These are phyloP conservation scores for Sphaerulina vaccinii DNA, from an alignment of 2,329 filamentous ascomycete genomes.

Conservation along the genomic window DNA sequence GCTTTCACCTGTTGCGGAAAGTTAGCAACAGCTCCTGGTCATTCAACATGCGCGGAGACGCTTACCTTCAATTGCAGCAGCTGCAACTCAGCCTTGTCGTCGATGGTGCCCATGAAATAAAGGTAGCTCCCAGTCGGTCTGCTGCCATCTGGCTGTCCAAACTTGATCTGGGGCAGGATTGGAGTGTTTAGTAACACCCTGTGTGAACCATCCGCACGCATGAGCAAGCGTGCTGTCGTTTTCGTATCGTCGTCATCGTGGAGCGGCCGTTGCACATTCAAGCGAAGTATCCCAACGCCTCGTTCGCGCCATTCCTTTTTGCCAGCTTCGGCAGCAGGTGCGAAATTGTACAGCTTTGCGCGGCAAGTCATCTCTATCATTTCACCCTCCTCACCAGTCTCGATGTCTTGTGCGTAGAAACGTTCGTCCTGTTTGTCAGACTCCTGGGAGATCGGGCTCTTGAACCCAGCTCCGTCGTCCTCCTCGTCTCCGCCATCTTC, in stretches of 20 bases:
- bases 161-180: conserved; percentile 74
- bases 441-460: conserved; percentile 48
- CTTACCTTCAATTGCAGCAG: conserved; percentile 58
- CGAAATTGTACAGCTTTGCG: conserved; percentile 81
- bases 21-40: conserved; percentile 4
- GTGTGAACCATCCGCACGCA: conserved; percentile 87
- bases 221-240: conserved; percentile 68
- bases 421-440: conserved; percentile 62
- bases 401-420: conserved; percentile 62
- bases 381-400: conserved; percentile 86
- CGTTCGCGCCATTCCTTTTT: conserved; percentile 82
- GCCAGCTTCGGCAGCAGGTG: conserved; percentile 48
- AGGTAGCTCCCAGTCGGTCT: conserved; percentile 71
- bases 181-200: conserved; percentile 83
- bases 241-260: conserved; percentile 53
- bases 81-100: conserved; percentile 51
- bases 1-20: conserved; percentile 41
- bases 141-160: conserved; percentile 62
- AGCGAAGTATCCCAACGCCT: conserved; percentile 77
- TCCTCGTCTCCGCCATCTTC: conserved; percentile 52
- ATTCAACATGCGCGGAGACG: conserved; percentile 18
- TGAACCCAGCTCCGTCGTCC: conserved; percentile 43
- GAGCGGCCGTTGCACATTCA: conserved; percentile 65
- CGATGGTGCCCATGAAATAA: conserved; percentile 60
- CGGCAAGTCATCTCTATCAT: conserved; percentile 71